These are phyloP conservation scores for Wilcoxina mikolae DNA, from an alignment of 495 filamentous ascomycete species.

Conservation along the genomic window DNA sequence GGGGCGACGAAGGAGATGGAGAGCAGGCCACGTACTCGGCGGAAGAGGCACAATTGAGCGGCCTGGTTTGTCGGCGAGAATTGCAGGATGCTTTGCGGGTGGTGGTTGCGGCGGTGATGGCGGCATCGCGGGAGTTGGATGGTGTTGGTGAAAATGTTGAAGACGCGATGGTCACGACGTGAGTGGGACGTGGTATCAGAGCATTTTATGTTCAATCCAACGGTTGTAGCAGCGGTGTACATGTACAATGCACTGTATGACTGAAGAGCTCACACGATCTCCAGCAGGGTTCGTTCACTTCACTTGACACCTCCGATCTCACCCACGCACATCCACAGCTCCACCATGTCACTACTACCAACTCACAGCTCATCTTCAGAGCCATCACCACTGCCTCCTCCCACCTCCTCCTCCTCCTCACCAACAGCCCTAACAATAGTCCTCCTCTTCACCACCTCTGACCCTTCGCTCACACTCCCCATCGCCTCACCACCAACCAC, in stretches of 20 bases:
- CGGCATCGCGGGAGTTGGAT: not conserved
- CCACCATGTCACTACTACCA: constrained; percentile 2
- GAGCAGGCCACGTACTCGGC: not conserved
- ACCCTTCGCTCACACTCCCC: constrained; percentile 53
- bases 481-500: constrained; percentile 54
- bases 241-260: too few relatives aligned
- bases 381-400: constrained; percentile 15
- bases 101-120: not conserved
- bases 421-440: constrained; percentile 57
- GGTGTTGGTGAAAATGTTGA: too few relatives aligned
- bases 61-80: not conserved
- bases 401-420: constrained; percentile 28
- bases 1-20: constrained; percentile 17
- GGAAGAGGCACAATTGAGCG: too few relatives aligned
- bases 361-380: constrained; percentile 2
- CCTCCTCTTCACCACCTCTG: constrained; percentile 72
- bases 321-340: not conserved
- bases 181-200: too few relatives aligned
- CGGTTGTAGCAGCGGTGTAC: too few relatives aligned
- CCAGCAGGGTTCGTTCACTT: too few relatives aligned
- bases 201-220: too few relatives aligned
- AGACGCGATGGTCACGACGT: too few relatives aligned
- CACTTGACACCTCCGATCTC: too few relatives aligned
- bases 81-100: not conserved
- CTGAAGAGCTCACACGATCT: too few relatives aligned